Evolutionary conservation across 805 yeast species (phyloP).

Genomic region (Peterozyma toletana): DNA sequence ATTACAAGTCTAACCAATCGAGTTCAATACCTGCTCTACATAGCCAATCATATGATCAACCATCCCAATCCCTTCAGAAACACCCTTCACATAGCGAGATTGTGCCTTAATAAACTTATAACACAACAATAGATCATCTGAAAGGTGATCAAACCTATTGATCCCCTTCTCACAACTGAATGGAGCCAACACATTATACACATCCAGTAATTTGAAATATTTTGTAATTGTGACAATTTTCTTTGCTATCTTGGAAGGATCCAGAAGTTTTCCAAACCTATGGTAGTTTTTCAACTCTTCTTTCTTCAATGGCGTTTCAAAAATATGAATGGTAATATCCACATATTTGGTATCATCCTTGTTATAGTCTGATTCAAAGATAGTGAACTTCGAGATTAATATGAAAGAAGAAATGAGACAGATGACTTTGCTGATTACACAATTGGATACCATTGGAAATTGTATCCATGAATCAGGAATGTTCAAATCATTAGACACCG

Average conservation of each 20-base stretch:
- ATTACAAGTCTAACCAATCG: neutral
- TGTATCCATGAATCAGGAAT: constrained; percentile 7
- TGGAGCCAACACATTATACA: too few relatives aligned
- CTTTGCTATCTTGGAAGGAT: too few relatives aligned
- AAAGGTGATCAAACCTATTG: neutral
- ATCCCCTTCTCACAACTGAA: too few relatives aligned
- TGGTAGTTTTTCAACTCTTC: too few relatives aligned
- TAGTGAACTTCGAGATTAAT: constrained; percentile 2
- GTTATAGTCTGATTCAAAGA: neutral
- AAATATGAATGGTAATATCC: too few relatives aligned
- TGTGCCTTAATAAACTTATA: constrained; percentile 3
- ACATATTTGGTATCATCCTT: too few relatives aligned
- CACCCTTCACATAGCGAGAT: neutral
- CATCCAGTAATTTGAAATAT: too few relatives aligned
- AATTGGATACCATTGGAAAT: constrained; percentile 1
- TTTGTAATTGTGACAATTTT: too few relatives aligned
- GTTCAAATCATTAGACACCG: constrained; percentile 3
- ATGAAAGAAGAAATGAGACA: constrained; percentile 4
- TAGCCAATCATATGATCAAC: constrained; percentile 3
- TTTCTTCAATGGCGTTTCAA: too few relatives aligned
- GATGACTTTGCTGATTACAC: neutral
- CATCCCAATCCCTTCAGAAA: neutral
- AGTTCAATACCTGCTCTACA: constrained; percentile 4
- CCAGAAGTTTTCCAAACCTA: too few relatives aligned
- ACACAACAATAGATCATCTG: constrained; percentile 2